These are phyloP conservation scores for Salix dunnii DNA, from an alignment of 345 rosid genomes.

Conservation along the genomic window DNA sequence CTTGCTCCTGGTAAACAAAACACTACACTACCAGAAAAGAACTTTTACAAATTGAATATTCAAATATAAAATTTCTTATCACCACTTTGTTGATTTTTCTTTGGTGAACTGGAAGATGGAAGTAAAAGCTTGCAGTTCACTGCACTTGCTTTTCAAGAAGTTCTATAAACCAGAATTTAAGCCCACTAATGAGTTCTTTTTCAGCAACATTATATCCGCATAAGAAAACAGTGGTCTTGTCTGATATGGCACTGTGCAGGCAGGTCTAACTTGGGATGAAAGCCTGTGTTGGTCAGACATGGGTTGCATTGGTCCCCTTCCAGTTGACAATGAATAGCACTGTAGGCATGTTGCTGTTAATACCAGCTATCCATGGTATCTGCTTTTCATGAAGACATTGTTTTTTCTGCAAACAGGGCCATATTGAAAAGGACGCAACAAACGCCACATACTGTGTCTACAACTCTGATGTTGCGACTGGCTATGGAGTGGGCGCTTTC, in stretches of 20 bases:
- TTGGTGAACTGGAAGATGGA: neutral
- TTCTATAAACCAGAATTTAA: neutral
- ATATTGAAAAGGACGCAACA: constrained; percentile 29
- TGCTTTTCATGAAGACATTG: neutral
- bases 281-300: neutral
- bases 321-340: neutral
- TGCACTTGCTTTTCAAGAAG: neutral
- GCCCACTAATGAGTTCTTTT: no score
- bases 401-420: constrained; percentile 50
- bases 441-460: constrained; percentile 74
- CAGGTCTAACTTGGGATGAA: neutral
- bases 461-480: constrained; percentile 90
- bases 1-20: neutral
- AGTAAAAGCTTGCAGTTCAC: neutral
- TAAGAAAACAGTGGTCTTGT: neutral
- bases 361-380: neutral
- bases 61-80: neutral
- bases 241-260: neutral
- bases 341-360: neutral
- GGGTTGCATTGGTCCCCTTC: neutral
- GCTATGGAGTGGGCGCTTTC: constrained; percentile 92
- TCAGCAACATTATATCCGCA: neutral
- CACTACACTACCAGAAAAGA: neutral
- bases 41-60: neutral
- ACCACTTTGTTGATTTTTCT: neutral